Percentiles rank a stretch among this genome's conserved stretches.
These are phyloP conservation scores for Oemleria cerasiformis DNA, from an alignment of 306 rosid genomes.

Conservation along the genomic window DNA sequence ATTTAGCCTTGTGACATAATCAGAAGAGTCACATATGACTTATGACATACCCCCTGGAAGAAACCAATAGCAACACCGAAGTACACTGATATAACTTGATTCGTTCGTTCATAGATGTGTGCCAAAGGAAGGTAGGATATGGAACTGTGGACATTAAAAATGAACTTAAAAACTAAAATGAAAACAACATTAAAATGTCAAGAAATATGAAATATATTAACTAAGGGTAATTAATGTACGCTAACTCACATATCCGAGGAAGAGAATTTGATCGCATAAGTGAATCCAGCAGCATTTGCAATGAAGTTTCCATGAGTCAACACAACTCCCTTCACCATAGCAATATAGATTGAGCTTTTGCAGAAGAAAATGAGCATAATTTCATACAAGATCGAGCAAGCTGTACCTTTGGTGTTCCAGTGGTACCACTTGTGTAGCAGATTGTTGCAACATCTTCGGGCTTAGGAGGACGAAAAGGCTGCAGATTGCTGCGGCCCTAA, in stretches of 20 bases:
- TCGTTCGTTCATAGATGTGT: slow-evolving; percentile 83
- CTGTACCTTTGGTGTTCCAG: slow-evolving; percentile 89
- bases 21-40: slow-evolving; percentile 11
- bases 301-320: slow-evolving; percentile 76
- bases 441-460: slow-evolving; percentile 74
- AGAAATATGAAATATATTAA: not conserved
- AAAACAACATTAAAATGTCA: not conserved
- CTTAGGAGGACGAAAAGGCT: slow-evolving; percentile 74
- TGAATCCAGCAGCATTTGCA: slow-evolving; percentile 76
- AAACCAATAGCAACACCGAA: slow-evolving; percentile 81
- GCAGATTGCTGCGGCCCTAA: slow-evolving; percentile 66
- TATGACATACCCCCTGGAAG: slow-evolving; percentile 71
- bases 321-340: slow-evolving; percentile 57
- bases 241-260: slow-evolving; percentile 73
- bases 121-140: slow-evolving; percentile 91
- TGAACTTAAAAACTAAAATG: slow-evolving; percentile 18
- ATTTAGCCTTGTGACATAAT: not conserved
- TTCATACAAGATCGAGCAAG: slow-evolving; percentile 11
- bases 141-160: slow-evolving; percentile 49
- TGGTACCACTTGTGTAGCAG: slow-evolving; percentile 93
- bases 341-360: not conserved
- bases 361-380: slow-evolving; percentile 17
- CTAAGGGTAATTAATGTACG: not conserved
- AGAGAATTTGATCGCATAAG: slow-evolving; percentile 41
- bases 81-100: slow-evolving; percentile 51